A percentile compares a stretch with the other conserved stretches of the same genome.
phyloP scores from a whole-genome alignment of 2,329 filamentous ascomycete genomes.

The Calonectria fujianensis region DNA sequence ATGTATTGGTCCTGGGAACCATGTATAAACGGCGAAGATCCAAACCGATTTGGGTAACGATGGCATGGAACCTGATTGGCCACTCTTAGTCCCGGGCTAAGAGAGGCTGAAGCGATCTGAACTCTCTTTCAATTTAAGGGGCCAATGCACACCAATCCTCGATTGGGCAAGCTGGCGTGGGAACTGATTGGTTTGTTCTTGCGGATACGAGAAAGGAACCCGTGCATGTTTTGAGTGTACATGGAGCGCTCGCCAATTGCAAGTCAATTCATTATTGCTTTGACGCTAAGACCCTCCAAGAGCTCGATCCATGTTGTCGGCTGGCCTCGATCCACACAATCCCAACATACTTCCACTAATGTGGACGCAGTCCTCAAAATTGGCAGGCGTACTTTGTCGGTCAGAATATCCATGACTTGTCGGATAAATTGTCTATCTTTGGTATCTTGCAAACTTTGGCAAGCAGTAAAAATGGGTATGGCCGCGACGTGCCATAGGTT shows the following conservation, averaged over 20 bases:
- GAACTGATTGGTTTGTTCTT: not conserved
- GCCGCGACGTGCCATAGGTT: not conserved
- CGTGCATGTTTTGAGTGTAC: not conserved
- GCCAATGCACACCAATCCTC: not conserved
- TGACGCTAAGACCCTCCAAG: not conserved
- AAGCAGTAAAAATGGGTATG: not conserved
- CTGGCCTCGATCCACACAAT: not conserved
- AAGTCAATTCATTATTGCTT: not conserved
- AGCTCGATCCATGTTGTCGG: constrained; percentile 1
- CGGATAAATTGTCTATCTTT: not conserved
- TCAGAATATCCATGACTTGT: not conserved
- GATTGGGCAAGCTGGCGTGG: not conserved
- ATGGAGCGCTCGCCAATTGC: not conserved
- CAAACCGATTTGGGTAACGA: not conserved
- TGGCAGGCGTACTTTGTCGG: not conserved
- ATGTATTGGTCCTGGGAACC: not conserved
- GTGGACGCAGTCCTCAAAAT: not conserved
- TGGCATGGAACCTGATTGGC: not conserved
- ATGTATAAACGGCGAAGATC: not conserved
- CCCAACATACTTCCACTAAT: not conserved
- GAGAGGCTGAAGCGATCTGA: not conserved
- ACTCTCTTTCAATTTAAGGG: not conserved
- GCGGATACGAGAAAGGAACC: not conserved
- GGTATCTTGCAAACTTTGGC: not conserved
- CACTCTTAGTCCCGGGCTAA: too few species aligned